phyloP scores from a whole-genome alignment of 2,329 filamentous ascomycete genomes.

The Arthrobotrys pseudoclavata region DNA sequence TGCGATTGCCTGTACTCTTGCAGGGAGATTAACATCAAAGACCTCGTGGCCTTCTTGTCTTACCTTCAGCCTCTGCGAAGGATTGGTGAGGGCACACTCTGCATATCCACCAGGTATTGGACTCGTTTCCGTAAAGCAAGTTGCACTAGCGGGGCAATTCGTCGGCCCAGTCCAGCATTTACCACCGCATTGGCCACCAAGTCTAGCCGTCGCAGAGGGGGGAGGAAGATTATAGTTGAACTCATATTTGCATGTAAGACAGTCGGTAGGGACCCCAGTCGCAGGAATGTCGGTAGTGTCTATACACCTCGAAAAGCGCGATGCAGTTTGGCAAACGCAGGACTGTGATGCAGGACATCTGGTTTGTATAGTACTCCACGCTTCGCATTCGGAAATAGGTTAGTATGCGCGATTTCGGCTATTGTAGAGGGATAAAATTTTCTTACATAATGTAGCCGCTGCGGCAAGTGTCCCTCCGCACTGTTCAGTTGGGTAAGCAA shows the following conservation, averaged over 20 bases:
- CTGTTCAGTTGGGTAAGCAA: constrained; percentile 36
- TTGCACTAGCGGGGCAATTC: constrained; percentile 30
- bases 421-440: neutral
- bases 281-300: neutral
- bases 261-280: neutral
- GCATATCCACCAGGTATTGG: constrained; percentile 29
- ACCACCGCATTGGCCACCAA: constrained; percentile 34
- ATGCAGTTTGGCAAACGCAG: constrained; percentile 24
- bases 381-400: constrained; percentile 1
- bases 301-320: constrained; percentile 17
- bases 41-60: constrained; percentile 1
- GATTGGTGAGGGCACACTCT: constrained; percentile 11
- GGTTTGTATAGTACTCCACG: constrained; percentile 30
- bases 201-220: constrained; percentile 8
- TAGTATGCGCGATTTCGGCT: neutral
- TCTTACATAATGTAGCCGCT: constrained; percentile 24
- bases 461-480: constrained; percentile 33
- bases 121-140: constrained; percentile 22
- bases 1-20: constrained; percentile 20
- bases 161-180: constrained; percentile 35
- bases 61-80: neutral
- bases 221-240: constrained; percentile 19
- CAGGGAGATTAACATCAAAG: constrained; percentile 6
- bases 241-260: constrained; percentile 15
- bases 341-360: constrained; percentile 11